Evolutionary conservation across 2,329 filamentous ascomycete genomes (phyloP).

Genomic region (Aureobasidium namibiae): DNA sequence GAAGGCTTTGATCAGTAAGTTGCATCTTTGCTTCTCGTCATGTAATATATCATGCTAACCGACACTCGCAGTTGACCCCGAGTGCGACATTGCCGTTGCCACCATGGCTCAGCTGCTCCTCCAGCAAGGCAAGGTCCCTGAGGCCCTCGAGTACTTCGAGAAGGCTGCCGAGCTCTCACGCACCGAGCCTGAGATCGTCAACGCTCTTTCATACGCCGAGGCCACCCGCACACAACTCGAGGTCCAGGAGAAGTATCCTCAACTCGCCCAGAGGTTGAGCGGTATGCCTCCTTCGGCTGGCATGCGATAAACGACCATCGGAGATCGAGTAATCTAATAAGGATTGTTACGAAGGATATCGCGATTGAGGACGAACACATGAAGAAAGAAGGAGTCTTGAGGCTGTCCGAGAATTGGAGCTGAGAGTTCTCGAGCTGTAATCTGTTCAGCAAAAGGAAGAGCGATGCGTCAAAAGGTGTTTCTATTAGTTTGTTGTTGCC

Average conservation of each 20-base stretch:
- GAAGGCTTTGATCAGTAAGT: slow-evolving; percentile 90
- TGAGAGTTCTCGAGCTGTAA: neutral
- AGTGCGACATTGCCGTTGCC: slow-evolving; percentile 96
- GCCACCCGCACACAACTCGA: slow-evolving; percentile 93
- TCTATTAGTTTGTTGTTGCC: neutral
- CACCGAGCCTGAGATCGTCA: slow-evolving; percentile 92
- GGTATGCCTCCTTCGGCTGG: slow-evolving; percentile 32
- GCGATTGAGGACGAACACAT: neutral
- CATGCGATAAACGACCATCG: slow-evolving; percentile 14
- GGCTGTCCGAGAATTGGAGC: neutral
- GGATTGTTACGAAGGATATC: neutral
- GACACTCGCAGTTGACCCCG: slow-evolving; percentile 70
- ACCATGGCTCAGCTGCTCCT: slow-evolving; percentile 97
- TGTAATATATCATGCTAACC: slow-evolving; percentile 27
- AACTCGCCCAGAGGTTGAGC: slow-evolving; percentile 39
- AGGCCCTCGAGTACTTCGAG: slow-evolving; percentile 95
- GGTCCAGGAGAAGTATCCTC: slow-evolving; percentile 48
- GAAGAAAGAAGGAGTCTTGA: neutral
- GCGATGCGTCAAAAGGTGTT: neutral
- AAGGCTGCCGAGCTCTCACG: slow-evolving; percentile 87
- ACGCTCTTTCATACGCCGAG: slow-evolving; percentile 93
- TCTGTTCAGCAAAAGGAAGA: neutral
- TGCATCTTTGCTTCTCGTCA: neutral
- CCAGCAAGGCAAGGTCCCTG: slow-evolving; percentile 93
- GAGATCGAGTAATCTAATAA: neutral